phyloP scores from a whole-genome alignment of 2,329 filamentous ascomycete genomes.

The Fusarium sublunatum region DNA sequence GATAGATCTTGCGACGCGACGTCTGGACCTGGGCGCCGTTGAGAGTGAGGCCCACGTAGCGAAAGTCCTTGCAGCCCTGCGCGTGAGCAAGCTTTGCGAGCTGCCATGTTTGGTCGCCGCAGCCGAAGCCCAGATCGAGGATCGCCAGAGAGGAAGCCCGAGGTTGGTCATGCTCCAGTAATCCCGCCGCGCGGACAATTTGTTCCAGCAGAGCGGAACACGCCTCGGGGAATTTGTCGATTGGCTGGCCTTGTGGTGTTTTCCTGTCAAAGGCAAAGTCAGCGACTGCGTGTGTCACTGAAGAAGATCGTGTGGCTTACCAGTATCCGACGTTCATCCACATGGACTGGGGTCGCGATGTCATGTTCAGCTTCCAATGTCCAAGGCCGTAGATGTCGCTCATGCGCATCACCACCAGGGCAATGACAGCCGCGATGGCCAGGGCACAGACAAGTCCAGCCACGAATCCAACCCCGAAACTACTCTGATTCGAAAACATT shows the following conservation, averaged over 20 bases:
- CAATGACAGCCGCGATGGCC: slow-evolving; percentile 23
- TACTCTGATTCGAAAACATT: slow-evolving; percentile 14
- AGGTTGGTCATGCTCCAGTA: slow-evolving; percentile 45
- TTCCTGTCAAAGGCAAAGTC: slow-evolving; percentile 42
- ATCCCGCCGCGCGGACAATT: slow-evolving; percentile 57
- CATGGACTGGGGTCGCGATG: slow-evolving; percentile 61
- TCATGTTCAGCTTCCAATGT: slow-evolving; percentile 66
- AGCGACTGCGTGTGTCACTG: neutral
- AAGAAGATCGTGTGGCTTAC: slow-evolving; percentile 51
- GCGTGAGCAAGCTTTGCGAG: slow-evolving; percentile 50
- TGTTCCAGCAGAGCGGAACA: slow-evolving; percentile 61
- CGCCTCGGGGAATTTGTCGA: slow-evolving; percentile 57
- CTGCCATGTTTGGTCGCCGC: slow-evolving; percentile 66
- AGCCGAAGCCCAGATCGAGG: slow-evolving; percentile 68
- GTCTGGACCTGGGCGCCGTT: slow-evolving; percentile 57
- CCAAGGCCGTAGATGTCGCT: slow-evolving; percentile 61
- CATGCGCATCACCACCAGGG: slow-evolving; percentile 40
- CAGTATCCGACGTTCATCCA: slow-evolving; percentile 75
- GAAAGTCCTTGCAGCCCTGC: slow-evolving; percentile 46
- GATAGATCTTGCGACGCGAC: slow-evolving; percentile 49
- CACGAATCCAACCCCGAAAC: slow-evolving; percentile 47
- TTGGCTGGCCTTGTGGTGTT: slow-evolving; percentile 43
- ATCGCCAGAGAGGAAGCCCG: slow-evolving; percentile 48
- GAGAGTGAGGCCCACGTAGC: slow-evolving; percentile 66
- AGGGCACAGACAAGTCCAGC: slow-evolving; percentile 42